Percentiles rank a stretch among this genome's conserved stretches.
Conservation (phyloP, 805 yeast species). For the Lipomyces yamanashiensis region DNA sequence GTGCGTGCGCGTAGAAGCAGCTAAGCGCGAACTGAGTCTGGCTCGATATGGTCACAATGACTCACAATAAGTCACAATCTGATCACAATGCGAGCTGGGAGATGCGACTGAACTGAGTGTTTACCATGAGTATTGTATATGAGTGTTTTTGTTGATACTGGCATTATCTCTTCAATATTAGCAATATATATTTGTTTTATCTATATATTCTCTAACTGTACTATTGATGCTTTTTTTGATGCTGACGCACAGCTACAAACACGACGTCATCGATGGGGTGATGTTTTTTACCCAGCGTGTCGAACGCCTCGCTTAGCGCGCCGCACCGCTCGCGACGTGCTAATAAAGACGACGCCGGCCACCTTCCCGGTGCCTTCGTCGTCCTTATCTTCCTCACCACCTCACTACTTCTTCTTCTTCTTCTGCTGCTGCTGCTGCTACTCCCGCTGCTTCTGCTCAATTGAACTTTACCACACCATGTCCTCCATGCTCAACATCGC, state of each 20-base stretch:
- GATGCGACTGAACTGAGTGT: not conserved
- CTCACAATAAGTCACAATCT: not conserved
- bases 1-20: not conserved
- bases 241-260: not conserved
- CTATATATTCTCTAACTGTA: too few relatives aligned
- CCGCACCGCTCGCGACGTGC: conserved; percentile 1
- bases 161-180: too few relatives aligned
- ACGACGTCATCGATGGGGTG: conserved; percentile 17
- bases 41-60: not conserved
- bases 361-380: not conserved
- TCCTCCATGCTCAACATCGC: conserved; percentile 5
- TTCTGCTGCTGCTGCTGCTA: not conserved
- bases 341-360: not conserved
- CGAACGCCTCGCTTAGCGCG: conserved; percentile 11
- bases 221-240: too few relatives aligned
- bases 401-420: not conserved
- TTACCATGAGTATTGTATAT: too few relatives aligned
- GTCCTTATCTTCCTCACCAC: not conserved
- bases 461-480: conserved; percentile 3
- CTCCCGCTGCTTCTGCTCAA: not conserved
- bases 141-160: too few relatives aligned
- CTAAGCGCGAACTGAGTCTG: not conserved
- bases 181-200: too few relatives aligned
- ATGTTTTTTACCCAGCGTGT: conserved; percentile 10
- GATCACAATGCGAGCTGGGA: conserved; percentile 7